Conservation (phyloP, 2,329 filamentous ascomycete genomes). For the Fusarium avenaceum region DNA sequence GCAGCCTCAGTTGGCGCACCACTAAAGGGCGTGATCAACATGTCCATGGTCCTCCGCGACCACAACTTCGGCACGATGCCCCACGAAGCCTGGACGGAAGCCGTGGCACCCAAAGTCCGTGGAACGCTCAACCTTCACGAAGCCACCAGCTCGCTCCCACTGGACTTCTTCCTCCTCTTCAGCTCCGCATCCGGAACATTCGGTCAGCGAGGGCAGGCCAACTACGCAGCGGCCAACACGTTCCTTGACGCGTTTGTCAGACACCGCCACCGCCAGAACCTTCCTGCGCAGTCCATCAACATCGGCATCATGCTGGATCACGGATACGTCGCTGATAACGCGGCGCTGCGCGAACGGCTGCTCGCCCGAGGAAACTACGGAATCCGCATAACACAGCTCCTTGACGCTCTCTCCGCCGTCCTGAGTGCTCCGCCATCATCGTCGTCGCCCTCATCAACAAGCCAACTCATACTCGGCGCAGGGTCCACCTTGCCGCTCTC, state of each 20-base stretch:
- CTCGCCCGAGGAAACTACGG: no score
- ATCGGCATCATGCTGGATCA: no score
- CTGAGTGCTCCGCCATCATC: no score
- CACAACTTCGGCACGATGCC: constrained; percentile 3
- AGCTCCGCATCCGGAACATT: constrained; percentile 10
- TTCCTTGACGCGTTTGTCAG: neutral
- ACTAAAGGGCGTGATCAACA: constrained; percentile 8
- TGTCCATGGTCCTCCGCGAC: constrained; percentile 12
- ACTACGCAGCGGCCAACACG: constrained; percentile 11
- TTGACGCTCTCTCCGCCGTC: no score
- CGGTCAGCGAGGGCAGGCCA: constrained; percentile 9
- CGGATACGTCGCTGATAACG: no score
- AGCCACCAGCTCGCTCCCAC: constrained; percentile 7
- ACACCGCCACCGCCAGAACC: no score
- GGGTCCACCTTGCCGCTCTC: no score
- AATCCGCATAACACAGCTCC: no score
- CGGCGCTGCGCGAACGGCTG: no score
- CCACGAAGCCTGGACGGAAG: constrained; percentile 1
- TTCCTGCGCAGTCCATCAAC: no score
- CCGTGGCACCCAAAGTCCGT: constrained; percentile 4
- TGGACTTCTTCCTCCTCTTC: constrained; percentile 13
- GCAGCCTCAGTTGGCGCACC: constrained; percentile 5
- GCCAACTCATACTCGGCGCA: no score
- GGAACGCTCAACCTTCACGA: constrained; percentile 9
- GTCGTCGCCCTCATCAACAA: no score